Conservation (phyloP, 2,329 filamentous ascomycete genomes). For the Aspergillus sp. region DNA sequence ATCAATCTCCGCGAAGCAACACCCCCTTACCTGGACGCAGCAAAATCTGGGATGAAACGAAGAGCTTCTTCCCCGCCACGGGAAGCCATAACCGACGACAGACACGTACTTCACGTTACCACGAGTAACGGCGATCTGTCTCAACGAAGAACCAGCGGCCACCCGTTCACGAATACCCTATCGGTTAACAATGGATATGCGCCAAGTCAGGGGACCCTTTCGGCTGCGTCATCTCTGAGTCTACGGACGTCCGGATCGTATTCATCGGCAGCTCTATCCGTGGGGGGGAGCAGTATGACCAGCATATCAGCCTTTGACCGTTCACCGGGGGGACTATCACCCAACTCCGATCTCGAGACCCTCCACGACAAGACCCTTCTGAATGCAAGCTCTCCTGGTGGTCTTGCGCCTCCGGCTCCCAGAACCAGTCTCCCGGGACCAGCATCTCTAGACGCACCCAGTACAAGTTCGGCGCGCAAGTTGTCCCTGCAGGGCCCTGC, state of each 20-base stretch:
- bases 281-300: slow-evolving; percentile 61
- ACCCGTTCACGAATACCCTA: slow-evolving; percentile 55
- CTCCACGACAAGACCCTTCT: slow-evolving; percentile 52
- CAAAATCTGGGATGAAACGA: slow-evolving; percentile 59
- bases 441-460: slow-evolving; percentile 38
- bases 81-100: slow-evolving; percentile 44
- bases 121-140: slow-evolving; percentile 51
- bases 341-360: slow-evolving; percentile 54
- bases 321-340: slow-evolving; percentile 60
- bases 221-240: slow-evolving; percentile 62
- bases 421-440: slow-evolving; percentile 36
- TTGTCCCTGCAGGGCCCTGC: slow-evolving; percentile 42
- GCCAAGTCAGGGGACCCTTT: slow-evolving; percentile 59
- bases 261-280: slow-evolving; percentile 60
- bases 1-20: slow-evolving; percentile 39
- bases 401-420: slow-evolving; percentile 35
- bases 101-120: slow-evolving; percentile 30
- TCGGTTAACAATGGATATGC: slow-evolving; percentile 55
- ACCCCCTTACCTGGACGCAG: slow-evolving; percentile 34
- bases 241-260: slow-evolving; percentile 59
- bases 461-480: slow-evolving; percentile 43
- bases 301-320: slow-evolving; percentile 62
- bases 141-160: slow-evolving; percentile 51
- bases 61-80: slow-evolving; percentile 63
- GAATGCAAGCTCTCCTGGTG: slow-evolving; percentile 47